Evolutionary conservation across 371 early-diverging fungal species (phyloP), one percentile per base, ranked within the genome.

Genomic region (Paramicrosporidium saccamoebae): DNA sequence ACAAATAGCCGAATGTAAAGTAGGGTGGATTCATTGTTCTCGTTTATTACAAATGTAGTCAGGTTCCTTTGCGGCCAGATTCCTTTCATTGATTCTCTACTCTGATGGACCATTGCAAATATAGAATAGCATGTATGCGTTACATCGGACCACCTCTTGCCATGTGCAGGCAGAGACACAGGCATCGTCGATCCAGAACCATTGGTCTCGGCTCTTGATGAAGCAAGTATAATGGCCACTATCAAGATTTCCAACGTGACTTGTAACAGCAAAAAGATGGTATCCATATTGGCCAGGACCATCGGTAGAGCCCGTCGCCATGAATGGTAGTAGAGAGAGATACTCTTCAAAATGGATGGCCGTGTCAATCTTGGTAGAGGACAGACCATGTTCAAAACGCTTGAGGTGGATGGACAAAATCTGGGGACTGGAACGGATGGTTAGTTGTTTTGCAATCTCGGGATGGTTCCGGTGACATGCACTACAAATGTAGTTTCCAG

Each of bases 101-200:
- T n/a, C n/a, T n/a, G n/a, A n/a, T n/a, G n/a, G n/a, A n/a, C n/a
- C n/a, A n/a, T n/a, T n/a, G n/a, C n/a, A n/a, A n/a, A n/a, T n/a
- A n/a, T n/a, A n/a, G n/a, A n/a, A n/a, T n/a, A n/a, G n/a, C n/a
- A n/a, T n/a, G n/a, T n/a, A n/a, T n/a, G n/a, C n/a, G n/a, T n/a
- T n/a, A n/a, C n/a, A n/a, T n/a, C n/a, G n/a, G n/a, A n/a, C n/a
- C n/a, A n/a, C n/a, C n/a, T n/a, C n/a, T n/a, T n/a, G n/a, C n/a
- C n/a, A n/a, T n/a, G n/a, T n/a, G n/a, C n/a, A n/a, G n/a, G n/a
- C n/a, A n/a, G n/a, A n/a, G 3, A 82, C 79, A 10, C 52, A 52
- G 24, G 86, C 86, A 40, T 90, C 92, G 41, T 90, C 92, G 41
- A 81, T 84, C 14, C 78, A 41, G 28, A 79, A 39, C 92, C 92